Evolutionary conservation across 2,329 filamentous ascomycete genomes (phyloP).

Genomic region (Geosmithia flava): DNA sequence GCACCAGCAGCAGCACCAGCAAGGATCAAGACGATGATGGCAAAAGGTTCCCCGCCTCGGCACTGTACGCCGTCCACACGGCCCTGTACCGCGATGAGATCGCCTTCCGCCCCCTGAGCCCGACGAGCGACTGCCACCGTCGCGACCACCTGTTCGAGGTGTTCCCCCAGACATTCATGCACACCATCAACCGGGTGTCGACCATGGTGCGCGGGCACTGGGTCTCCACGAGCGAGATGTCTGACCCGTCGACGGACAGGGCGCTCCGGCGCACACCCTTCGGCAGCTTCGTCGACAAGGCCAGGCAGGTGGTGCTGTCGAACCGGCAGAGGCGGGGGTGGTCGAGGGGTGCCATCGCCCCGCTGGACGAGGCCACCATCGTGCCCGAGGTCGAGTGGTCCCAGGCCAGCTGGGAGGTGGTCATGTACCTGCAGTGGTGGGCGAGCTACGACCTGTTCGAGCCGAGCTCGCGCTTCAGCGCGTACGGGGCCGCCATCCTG

Average conservation of each 20-base stretch:
- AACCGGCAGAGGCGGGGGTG: slow-evolving; percentile 36
- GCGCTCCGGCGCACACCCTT: slow-evolving; percentile 11
- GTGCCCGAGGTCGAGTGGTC: slow-evolving; percentile 14
- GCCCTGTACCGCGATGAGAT: slow-evolving; percentile 47
- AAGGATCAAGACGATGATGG: slow-evolving; percentile 5
- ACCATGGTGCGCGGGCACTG: slow-evolving; percentile 18
- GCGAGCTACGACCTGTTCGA: slow-evolving; percentile 43
- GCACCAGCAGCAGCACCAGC: neutral
- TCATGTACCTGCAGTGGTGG: slow-evolving; percentile 62
- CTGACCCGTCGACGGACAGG: neutral
- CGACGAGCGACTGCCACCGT: slow-evolving; percentile 32
- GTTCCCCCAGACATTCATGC: slow-evolving; percentile 15
- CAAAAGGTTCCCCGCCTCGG: slow-evolving; percentile 27
- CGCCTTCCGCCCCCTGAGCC: slow-evolving; percentile 40
- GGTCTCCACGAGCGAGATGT: neutral
- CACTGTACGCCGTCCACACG: slow-evolving; percentile 59
- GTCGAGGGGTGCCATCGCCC: slow-evolving; percentile 34
- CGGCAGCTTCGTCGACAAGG: slow-evolving; percentile 34
- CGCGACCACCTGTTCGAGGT: slow-evolving; percentile 50
- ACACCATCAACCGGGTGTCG: slow-evolving; percentile 17
- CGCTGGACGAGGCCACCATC: slow-evolving; percentile 11
- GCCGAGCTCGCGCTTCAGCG: slow-evolving; percentile 37
- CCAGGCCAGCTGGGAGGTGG: slow-evolving; percentile 29
- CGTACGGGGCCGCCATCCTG: slow-evolving; percentile 52
- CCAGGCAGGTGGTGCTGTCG: slow-evolving; percentile 34